phyloP scores from a whole-genome alignment of 2,329 filamentous ascomycete genomes.

The Aspergillus fijiensis region DNA sequence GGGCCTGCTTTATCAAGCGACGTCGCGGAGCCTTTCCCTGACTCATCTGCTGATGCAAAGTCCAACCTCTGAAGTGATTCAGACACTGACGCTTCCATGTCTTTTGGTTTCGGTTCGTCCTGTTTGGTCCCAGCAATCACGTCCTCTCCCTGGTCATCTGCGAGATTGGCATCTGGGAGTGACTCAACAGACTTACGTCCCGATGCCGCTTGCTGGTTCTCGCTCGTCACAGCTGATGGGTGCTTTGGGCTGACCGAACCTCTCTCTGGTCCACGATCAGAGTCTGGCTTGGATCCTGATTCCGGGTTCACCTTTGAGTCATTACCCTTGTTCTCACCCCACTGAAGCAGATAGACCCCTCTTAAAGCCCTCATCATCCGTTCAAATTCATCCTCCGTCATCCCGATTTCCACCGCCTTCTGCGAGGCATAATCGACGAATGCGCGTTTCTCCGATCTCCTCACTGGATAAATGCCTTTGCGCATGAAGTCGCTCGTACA shows the following conservation, averaged over 20 bases:
- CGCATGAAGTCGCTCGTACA: not conserved
- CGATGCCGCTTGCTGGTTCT: not conserved
- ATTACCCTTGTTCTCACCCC: not conserved
- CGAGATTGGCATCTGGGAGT: not conserved
- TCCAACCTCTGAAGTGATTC: not conserved
- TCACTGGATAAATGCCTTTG: not conserved
- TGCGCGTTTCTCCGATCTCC: not conserved
- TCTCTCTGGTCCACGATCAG: not conserved
- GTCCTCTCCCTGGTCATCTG: too few species aligned
- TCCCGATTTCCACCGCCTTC: not conserved
- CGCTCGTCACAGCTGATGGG: not conserved
- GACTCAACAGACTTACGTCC: not conserved
- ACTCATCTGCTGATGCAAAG: not conserved
- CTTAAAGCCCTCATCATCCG: not conserved
- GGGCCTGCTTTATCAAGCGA: not conserved
- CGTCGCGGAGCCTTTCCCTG: not conserved
- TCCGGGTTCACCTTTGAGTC: not conserved
- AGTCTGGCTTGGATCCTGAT: not conserved
- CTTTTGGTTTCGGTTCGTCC: too few species aligned
- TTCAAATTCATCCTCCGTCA: not conserved
- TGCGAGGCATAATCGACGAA: not conserved
- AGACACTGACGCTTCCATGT: not conserved
- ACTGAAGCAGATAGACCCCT: not conserved
- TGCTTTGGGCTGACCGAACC: not conserved
- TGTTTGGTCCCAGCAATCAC: too few species aligned